Conservation (phyloP, 2,329 filamentous ascomycete species). For the Septoria linicola region DNA sequence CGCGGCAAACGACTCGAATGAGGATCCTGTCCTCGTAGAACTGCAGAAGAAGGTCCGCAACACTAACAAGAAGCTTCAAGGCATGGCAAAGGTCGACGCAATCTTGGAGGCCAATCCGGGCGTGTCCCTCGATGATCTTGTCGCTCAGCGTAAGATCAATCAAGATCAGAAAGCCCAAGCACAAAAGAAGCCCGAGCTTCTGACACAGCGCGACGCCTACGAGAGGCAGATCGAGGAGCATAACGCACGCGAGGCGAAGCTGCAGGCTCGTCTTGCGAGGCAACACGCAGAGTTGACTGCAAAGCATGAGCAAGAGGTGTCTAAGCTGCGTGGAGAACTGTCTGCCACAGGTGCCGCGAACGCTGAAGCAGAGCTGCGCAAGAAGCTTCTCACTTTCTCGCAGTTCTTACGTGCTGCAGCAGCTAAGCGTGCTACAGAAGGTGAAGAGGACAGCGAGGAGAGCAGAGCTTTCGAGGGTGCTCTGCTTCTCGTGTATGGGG, state of each 20-base stretch:
- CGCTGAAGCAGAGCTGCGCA: constrained; percentile 52
- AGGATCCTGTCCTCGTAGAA: constrained; percentile 79
- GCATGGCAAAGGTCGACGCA: constrained; percentile 69
- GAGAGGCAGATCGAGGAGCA: constrained; percentile 74
- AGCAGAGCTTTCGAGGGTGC: constrained; percentile 79
- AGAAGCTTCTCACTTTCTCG: constrained; percentile 68
- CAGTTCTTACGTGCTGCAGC: constrained; percentile 80
- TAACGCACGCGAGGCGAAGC: constrained; percentile 73
- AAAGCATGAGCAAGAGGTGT: constrained; percentile 57
- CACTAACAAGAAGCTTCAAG: constrained; percentile 86
- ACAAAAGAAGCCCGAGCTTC: constrained; percentile 71
- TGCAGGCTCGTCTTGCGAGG: constrained; percentile 59
- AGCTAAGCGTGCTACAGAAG: constrained; percentile 68
- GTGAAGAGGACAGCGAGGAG: constrained; percentile 66
- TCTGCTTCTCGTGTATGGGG: constrained; percentile 73
- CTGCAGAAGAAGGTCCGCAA: constrained; percentile 93
- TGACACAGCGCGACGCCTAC: constrained; percentile 65
- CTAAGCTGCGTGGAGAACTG: constrained; percentile 55
- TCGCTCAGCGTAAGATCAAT: constrained; percentile 72
- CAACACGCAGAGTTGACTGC: constrained; percentile 58
- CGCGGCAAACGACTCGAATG: constrained; percentile 52
- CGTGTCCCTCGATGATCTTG: constrained; percentile 71
- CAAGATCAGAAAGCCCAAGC: constrained; percentile 74
- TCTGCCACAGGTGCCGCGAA: constrained; percentile 54
- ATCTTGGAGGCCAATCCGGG: constrained; percentile 68